phyloP scores from a whole-genome alignment of 208 protist species.

The Leishmania mexicana region DNA sequence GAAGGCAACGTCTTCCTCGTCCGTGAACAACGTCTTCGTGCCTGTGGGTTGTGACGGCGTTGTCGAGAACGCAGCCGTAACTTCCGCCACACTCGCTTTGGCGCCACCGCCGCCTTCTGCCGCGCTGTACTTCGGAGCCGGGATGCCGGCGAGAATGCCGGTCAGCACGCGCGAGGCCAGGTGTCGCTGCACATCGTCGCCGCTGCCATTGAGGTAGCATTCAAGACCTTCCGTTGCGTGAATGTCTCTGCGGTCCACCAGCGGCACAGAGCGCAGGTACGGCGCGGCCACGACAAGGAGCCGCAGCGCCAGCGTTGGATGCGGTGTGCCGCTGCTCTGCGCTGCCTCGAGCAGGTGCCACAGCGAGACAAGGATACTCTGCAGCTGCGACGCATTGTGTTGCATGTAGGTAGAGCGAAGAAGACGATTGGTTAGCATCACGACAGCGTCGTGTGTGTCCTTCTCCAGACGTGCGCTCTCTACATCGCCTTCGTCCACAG shows the following conservation, averaged over 20 bases:
- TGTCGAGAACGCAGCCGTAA: not conserved
- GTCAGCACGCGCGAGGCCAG: slow-evolving; percentile 53
- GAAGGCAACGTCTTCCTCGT: slow-evolving; percentile 48
- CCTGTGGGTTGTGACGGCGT: not conserved
- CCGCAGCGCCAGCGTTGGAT: slow-evolving; percentile 30
- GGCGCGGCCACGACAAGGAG: slow-evolving; percentile 59
- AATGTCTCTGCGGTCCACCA: slow-evolving; percentile 53
- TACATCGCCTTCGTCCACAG: not conserved
- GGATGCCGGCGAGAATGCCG: slow-evolving; percentile 51
- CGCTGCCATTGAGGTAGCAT: slow-evolving; percentile 35
- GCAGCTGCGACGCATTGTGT: slow-evolving; percentile 67
- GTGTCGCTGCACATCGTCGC: slow-evolving; percentile 37
- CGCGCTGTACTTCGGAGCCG: slow-evolving; percentile 14
- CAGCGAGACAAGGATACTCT: slow-evolving; percentile 44
- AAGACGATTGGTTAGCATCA: slow-evolving; percentile 42
- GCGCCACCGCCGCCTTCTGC: not conserved
- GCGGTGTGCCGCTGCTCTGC: slow-evolving; percentile 9
- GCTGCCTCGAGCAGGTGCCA: slow-evolving; percentile 25
- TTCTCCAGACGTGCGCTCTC: slow-evolving; percentile 21
- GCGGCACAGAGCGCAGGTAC: slow-evolving; percentile 69
- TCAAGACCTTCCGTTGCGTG: slow-evolving; percentile 36
- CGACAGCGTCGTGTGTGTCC: slow-evolving; percentile 33
- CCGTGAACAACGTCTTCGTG: slow-evolving; percentile 36
- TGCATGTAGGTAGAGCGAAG: slow-evolving; percentile 47
- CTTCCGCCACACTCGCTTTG: not conserved